Evolutionary conservation across 2,329 filamentous ascomycete species (phyloP), one percentile per base, ranked within the genome.

Genomic region (Dothistroma septosporum): DNA sequence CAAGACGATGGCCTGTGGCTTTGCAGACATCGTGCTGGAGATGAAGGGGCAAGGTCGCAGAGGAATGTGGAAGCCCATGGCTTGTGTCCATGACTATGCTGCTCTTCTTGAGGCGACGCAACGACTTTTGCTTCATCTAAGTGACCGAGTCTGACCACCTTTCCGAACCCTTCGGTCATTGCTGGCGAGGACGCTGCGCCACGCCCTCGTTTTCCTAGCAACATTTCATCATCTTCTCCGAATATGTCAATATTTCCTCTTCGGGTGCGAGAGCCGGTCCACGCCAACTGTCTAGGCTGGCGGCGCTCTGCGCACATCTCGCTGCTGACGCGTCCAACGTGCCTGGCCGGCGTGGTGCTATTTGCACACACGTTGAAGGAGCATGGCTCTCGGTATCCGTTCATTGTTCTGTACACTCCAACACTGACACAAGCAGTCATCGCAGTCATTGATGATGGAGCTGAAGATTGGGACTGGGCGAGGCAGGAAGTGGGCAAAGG

Each of bases 341-440:
- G 83, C 66, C 74, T 83, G 7, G 76, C 81, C 12, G 81, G 81
- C 35, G 80, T 80, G 11, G 71, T 83, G 5, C 71, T 82, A 9
- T 76, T 83, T 11, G 77, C 79, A 7, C 74, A 82, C 64, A 79
- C 79, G 4, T 72, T 83, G 3, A 69, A 74, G 33, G 76, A 76
- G 60, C 75, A 79, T 47, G 73, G 73, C 1, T 76, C 77, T 8
- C 66, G 69, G 49, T 78, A 80, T 32, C 80, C 80, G 10, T 70
- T 83, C 21, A 71, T 83, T 28, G 78, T 83, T 21, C 74, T 79
- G 19, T 79, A 80, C 66, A 82, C 81, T 1, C 72, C 75, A 0
- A 75, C 73, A 1, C 70, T 83, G 0, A 70, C 75, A 0, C 62
- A 73, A 14, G 59, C 73, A 16, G 74, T 73, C 14, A 60, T 82